Base-by-base conservation (phyloP, 2,329 filamentous ascomycete species). In the Trichophyton schoenleinii region DNA sequence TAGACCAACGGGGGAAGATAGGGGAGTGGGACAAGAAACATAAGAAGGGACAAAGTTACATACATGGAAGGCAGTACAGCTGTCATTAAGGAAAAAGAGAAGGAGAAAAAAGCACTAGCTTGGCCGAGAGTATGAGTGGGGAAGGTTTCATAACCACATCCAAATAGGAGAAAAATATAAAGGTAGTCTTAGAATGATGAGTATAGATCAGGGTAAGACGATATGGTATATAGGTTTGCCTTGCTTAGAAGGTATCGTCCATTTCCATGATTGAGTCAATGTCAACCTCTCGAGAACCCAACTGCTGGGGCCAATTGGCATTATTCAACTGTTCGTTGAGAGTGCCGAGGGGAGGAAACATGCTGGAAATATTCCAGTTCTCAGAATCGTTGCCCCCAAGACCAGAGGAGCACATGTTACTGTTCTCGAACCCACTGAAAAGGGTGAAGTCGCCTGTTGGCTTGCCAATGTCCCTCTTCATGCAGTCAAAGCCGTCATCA, bases 391-490 rank as follows among this genome's bases (percentile, higher is more conserved):
- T 55, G 9, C 52, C 28, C 18, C 7, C 13, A 11, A 55, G 28
- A n/a, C 52, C 52, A 7, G 52, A 34, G 25, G 49, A n/a, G 9
- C 22, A 13, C 28, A 55, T 36, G n/a, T 36, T 53, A 15, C 15
- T 18, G 25, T 36, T 13, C 25, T 36, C 28, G 4, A 31, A 34
- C 9, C 9, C 38, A 25, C 41, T 38, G 41, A 42, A 58, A 1
- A 71, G 65, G 3, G 69, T 69, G 42, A 71, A 71, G 44, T 71
- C 70, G 42, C 64, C 63, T 6, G 59, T 58, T 0, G 61, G 63
- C 59, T 68, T 67, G 3, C 60, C 62, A 28, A 65, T 62, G 8
- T 55, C 52, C 52, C 36, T 36, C 5, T 55, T 20, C 52, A 55
- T 55, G 34, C 15, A 55, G 8, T 67, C 65, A 48, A 66, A 67